phyloP scores from a whole-genome alignment of 352 stramenopile species.

The Globisporangium okanoganense region DNA sequence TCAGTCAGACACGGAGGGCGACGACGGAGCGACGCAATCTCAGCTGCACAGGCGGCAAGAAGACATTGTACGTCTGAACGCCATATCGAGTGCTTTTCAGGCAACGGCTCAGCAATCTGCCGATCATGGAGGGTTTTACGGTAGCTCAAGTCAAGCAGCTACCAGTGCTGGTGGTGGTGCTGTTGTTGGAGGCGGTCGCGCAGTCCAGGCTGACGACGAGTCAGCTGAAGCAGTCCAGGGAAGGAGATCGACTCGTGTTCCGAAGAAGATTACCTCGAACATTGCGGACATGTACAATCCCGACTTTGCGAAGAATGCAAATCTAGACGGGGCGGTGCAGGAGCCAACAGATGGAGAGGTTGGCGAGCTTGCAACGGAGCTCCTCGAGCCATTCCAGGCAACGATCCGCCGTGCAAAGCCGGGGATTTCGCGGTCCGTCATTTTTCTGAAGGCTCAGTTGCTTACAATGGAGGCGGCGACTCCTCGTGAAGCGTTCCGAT shows the following conservation, averaged over 20 bases:
- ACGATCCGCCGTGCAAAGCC: slow-evolving; percentile 50
- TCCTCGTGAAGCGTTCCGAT: slow-evolving; percentile 75
- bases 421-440: slow-evolving; percentile 32
- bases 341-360: slow-evolving; percentile 72
- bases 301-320: slow-evolving; percentile 38
- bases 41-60: slow-evolving; percentile 25
- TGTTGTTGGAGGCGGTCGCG: background rate
- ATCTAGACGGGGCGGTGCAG: slow-evolving; percentile 11
- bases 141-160: background rate
- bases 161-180: background rate
- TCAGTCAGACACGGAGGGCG: slow-evolving; percentile 61
- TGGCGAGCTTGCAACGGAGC: slow-evolving; percentile 62
- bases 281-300: slow-evolving; percentile 80
- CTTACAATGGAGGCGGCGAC: slow-evolving; percentile 71
- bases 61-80: slow-evolving; percentile 25
- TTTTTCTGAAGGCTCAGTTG: slow-evolving; percentile 62
- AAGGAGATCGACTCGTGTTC: slow-evolving; percentile 58
- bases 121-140: background rate
- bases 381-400: slow-evolving; percentile 49
- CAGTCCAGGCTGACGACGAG: background rate
- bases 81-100: slow-evolving; percentile 26
- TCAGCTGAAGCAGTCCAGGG: slow-evolving; percentile 12
- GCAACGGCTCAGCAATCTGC: background rate
- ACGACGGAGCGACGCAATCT: slow-evolving; percentile 24
- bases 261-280: slow-evolving; percentile 73